Evolutionary conservation across 2,329 filamentous ascomycete species (phyloP).

Genomic region (Penicillium concentricum): DNA sequence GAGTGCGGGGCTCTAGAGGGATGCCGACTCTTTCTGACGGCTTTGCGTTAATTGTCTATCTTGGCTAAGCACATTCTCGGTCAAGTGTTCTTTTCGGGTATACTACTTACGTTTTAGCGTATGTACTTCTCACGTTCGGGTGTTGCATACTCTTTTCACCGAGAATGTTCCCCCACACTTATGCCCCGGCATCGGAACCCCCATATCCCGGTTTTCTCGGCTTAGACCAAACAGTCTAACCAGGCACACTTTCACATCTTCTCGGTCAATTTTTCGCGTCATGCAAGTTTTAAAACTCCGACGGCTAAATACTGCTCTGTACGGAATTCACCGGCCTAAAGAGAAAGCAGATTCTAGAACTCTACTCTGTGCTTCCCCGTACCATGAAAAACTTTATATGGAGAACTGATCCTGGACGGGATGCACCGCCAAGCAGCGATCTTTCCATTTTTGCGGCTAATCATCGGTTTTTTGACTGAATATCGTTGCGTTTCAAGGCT

Average conservation of each 20-base stretch:
- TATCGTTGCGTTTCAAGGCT: not conserved
- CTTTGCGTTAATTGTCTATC: not conserved
- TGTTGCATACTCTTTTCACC: not conserved
- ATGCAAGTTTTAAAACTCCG: not conserved
- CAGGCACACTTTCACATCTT: not conserved
- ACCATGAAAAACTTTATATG: not conserved
- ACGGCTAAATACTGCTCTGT: not conserved
- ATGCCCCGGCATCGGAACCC: not conserved
- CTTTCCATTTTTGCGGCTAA: slow-evolving; percentile 2
- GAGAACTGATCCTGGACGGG: not conserved
- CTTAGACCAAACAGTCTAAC: not conserved
- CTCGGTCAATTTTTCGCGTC: not conserved
- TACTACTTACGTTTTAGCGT: no score
- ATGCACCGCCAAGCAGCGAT: not conserved
- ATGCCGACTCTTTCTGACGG: not conserved
- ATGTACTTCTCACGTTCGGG: no score
- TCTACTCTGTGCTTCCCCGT: not conserved
- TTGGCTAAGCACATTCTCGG: no score
- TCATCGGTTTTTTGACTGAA: no score
- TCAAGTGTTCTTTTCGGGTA: no score
- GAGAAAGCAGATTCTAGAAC: not conserved
- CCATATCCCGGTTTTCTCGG: not conserved
- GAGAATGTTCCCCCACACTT: not conserved
- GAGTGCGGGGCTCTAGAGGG: not conserved
- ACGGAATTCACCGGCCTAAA: not conserved